Conservation (phyloP, 108 stramenopile genomes). For the Nitzschia palea region DNA sequence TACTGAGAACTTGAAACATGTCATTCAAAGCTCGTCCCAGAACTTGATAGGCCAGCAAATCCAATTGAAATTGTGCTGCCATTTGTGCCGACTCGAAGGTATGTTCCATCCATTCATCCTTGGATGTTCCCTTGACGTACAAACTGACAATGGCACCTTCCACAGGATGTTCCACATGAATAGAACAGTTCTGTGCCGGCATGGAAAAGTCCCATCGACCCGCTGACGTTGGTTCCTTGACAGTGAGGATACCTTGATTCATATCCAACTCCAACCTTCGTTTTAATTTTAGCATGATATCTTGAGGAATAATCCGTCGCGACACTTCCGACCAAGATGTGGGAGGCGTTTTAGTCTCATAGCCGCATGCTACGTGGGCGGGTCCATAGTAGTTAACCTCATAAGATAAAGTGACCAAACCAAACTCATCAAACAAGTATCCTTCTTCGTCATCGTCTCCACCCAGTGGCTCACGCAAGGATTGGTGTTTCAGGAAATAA, state of each 20-base stretch:
- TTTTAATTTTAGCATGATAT: constrained; percentile 18
- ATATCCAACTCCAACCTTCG: constrained; percentile 23
- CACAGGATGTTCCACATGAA: constrained; percentile 27
- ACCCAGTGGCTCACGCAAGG: background rate
- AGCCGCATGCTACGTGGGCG: background rate
- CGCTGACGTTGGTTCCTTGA: constrained; percentile 11
- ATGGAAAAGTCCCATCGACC: constrained; percentile 17
- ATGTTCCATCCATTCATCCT: constrained; percentile 50
- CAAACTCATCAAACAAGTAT: constrained; percentile 34
- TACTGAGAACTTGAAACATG: constrained; percentile 58
- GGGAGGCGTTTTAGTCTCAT: constrained; percentile 38
- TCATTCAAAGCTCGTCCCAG: constrained; percentile 46
- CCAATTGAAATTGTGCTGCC: constrained; percentile 76
- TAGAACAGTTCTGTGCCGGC: constrained; percentile 13
- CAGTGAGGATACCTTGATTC: constrained; percentile 14
- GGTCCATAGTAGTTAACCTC: constrained; percentile 26
- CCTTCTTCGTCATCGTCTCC: constrained; percentile 2
- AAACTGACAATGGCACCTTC: constrained; percentile 37
- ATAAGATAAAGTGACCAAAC: constrained; percentile 26
- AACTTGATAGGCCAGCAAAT: constrained; percentile 58
- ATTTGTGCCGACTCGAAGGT: constrained; percentile 52
- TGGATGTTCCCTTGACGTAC: constrained; percentile 29
- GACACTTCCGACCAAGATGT: constrained; percentile 39
- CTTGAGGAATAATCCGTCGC: constrained; percentile 33
- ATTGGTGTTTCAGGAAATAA: background rate